Percentiles rank a stretch among this genome's conserved stretches.
phyloP scores from a whole-genome alignment of 495 filamentous ascomycete species.

The Neurospora sp. region DNA sequence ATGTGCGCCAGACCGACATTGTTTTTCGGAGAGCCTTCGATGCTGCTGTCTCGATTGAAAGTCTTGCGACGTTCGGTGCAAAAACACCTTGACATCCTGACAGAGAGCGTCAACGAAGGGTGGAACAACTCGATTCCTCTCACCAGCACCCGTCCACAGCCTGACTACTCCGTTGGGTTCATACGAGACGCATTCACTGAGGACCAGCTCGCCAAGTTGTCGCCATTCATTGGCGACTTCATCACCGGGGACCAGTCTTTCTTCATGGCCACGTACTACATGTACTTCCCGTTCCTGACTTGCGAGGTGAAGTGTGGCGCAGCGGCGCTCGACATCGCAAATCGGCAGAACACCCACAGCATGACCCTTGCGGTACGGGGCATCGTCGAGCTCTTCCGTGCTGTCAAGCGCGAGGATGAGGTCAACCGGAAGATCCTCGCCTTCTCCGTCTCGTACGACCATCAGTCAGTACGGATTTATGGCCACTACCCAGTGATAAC shows the following conservation, averaged over 20 bases:
- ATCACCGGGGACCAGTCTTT: conserved; percentile 4
- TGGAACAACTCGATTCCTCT: conserved; percentile 31
- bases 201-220: conserved; percentile 30
- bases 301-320: conserved; percentile 22
- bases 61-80: too few relatives aligned
- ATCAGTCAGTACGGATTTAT: too few relatives aligned
- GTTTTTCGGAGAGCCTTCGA: too few relatives aligned
- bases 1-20: too few relatives aligned
- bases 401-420: conserved; percentile 1
- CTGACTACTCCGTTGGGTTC: conserved; percentile 29
- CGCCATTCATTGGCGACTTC: conserved; percentile 25
- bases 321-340: conserved; percentile 17
- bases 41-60: too few relatives aligned
- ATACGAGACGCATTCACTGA: conserved; percentile 30
- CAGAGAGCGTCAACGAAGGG: background rate
- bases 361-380: conserved; percentile 29
- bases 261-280: conserved; percentile 23
- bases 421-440: too few relatives aligned
- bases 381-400: conserved; percentile 26
- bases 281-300: conserved; percentile 17
- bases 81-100: too few relatives aligned
- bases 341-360: conserved; percentile 19
- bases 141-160: conserved; percentile 27
- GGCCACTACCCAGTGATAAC: conserved; percentile 19
- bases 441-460: too few relatives aligned